A percentile compares a stretch with the other conserved stretches of the same genome.
Conservation (phyloP, 495 filamentous ascomycete species). For the Sporormia fimetaria region DNA sequence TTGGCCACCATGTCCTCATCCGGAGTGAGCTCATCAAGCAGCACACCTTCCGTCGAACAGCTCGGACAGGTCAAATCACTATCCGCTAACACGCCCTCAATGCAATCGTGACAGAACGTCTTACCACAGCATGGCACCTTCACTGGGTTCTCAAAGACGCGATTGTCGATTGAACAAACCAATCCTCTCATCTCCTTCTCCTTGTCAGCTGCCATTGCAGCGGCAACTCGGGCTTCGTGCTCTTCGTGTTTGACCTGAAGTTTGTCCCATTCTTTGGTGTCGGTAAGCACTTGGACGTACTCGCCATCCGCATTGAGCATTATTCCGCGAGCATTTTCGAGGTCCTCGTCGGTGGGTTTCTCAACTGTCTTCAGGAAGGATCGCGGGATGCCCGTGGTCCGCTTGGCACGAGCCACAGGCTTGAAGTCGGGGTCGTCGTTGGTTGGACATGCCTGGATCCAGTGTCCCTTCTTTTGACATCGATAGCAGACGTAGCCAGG, state of each 20-base stretch:
- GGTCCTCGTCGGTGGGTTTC: constrained; percentile 64
- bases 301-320: constrained; percentile 98
- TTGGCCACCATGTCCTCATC: constrained; percentile 69
- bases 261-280: constrained; percentile 90
- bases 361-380: constrained; percentile 90
- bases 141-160: constrained; percentile 91
- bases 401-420: constrained; percentile 77
- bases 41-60: constrained; percentile 77
- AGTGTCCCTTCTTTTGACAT: constrained; percentile 97
- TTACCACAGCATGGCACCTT: constrained; percentile 96
- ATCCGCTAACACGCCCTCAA: constrained; percentile 92
- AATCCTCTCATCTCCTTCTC: constrained; percentile 75
- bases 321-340: constrained; percentile 63
- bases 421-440: constrained; percentile 96
- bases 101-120: constrained; percentile 98
- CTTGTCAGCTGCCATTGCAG: constrained; percentile 60
- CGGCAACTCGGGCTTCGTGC: constrained; percentile 64
- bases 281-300: constrained; percentile 86
- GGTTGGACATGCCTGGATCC: constrained; percentile 94
- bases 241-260: constrained; percentile 87
- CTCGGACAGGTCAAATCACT: constrained; percentile 92
- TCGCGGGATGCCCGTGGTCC: constrained; percentile 89
- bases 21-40: constrained; percentile 78
- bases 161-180: constrained; percentile 90
- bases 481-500: constrained; percentile 93